phyloP scores from a whole-genome alignment of 495 filamentous ascomycete genomes.

The Xylaria cubensis region DNA sequence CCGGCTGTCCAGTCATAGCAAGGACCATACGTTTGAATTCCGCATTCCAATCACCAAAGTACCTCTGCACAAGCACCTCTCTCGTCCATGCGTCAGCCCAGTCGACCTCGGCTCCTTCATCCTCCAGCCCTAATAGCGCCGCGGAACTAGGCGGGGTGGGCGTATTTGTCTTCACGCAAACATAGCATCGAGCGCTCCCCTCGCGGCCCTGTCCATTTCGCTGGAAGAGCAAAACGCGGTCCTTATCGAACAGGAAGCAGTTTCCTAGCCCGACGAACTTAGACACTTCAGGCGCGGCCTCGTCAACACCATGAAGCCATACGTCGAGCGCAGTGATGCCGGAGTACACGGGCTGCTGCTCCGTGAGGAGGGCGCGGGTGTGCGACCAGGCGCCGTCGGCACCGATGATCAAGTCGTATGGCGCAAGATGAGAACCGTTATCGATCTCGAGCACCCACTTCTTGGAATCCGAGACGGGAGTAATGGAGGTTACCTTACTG shows the following conservation, averaged over 20 bases:
- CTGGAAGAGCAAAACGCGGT: slow-evolving; percentile 51
- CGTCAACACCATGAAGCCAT: slow-evolving; percentile 39
- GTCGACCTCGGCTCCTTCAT: slow-evolving; percentile 45
- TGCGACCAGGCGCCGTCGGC: slow-evolving; percentile 69
- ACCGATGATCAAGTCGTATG: slow-evolving; percentile 38
- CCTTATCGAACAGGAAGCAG: slow-evolving; percentile 51
- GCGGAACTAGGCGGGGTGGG: slow-evolving; percentile 28
- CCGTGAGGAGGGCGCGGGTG: slow-evolving; percentile 56
- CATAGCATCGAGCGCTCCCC: slow-evolving; percentile 46
- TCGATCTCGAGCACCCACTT: slow-evolving; percentile 47
- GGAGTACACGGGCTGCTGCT: slow-evolving; percentile 56
- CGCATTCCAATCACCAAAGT: slow-evolving; percentile 53
- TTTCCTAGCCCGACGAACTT: slow-evolving; percentile 53
- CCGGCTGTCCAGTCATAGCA: slow-evolving; percentile 26
- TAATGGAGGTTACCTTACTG: slow-evolving; percentile 44
- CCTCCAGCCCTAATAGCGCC: slow-evolving; percentile 35
- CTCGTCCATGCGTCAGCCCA: slow-evolving; percentile 37
- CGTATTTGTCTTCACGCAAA: slow-evolving; percentile 42
- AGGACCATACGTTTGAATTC: slow-evolving; percentile 30
- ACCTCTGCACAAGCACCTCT: slow-evolving; percentile 40
- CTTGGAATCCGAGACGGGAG: slow-evolving; percentile 28
- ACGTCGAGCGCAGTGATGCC: slow-evolving; percentile 52
- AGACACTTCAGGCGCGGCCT: slow-evolving; percentile 31
- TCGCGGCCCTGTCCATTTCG: slow-evolving; percentile 46
- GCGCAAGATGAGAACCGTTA: slow-evolving; percentile 31